Evolutionary conservation across 2,329 filamentous ascomycete species (phyloP).

Genomic region (Exophiala sp.): DNA sequence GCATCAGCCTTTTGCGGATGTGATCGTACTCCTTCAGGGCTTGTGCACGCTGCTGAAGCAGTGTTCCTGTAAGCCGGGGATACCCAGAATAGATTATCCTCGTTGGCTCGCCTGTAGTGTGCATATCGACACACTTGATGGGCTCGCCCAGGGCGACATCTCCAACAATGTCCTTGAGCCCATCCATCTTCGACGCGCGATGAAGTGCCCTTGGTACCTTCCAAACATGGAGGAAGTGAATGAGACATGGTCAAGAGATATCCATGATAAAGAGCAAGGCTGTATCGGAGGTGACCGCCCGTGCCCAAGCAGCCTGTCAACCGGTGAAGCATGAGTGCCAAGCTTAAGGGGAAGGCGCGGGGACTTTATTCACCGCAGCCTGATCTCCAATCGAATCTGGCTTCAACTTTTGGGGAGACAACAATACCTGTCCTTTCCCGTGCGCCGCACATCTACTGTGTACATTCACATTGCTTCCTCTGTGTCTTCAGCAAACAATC

Average conservation of each 20-base stretch:
- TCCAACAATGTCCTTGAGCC: background rate
- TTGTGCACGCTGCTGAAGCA: conserved; percentile 41
- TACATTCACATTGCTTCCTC: too few species aligned
- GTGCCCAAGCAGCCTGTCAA: too few species aligned
- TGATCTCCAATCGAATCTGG: too few species aligned
- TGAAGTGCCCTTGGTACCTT: too few species aligned
- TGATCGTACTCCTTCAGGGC: conserved; percentile 39
- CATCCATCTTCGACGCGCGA: background rate
- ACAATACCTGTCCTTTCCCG: conserved; percentile 9
- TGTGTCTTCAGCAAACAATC: conserved; percentile 36
- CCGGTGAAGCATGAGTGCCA: too few species aligned
- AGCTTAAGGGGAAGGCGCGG: too few species aligned
- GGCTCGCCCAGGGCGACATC: background rate
- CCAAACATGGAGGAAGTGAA: too few species aligned
- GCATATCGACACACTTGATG: conserved; percentile 38
- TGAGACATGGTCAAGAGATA: too few species aligned
- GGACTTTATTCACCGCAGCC: too few species aligned
- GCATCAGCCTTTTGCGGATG: conserved; percentile 42
- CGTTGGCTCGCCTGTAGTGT: conserved; percentile 50
- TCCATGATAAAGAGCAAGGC: too few species aligned
- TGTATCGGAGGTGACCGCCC: too few species aligned
- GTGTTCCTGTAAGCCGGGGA: conserved; percentile 38
- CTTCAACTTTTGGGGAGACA: background rate
- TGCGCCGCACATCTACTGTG: too few species aligned
- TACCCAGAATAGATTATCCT: conserved; percentile 45